phyloP scores from a whole-genome alignment of 257 asterid genomes.

The Solanum tacnaense region DNA sequence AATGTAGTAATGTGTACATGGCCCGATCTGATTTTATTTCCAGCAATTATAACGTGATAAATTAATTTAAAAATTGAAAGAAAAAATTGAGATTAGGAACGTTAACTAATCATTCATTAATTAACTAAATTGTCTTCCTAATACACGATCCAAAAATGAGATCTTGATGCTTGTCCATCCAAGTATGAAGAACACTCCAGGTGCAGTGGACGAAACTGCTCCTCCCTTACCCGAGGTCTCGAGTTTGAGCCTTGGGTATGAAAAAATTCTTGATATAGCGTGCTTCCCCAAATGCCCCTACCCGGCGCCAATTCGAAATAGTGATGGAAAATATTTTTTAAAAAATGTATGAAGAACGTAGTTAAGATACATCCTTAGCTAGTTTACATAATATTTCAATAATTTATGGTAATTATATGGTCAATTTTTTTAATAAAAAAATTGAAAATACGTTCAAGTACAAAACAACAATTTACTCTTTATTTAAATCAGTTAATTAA shows the following conservation, averaged over 20 bases:
- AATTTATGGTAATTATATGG: not conserved
- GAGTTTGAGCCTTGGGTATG: no score
- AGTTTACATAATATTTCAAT: not conserved
- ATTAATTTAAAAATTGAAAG: not conserved
- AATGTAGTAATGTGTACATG: not conserved
- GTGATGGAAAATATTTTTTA: no score
- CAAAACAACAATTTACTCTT: not conserved
- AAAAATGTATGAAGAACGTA: not conserved
- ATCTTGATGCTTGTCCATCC: not conserved
- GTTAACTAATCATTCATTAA: not conserved
- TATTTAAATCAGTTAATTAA: not conserved
- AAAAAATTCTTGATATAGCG: accelerated
- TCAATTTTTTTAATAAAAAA: not conserved
- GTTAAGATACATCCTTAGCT: not conserved
- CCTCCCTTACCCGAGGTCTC: no score
- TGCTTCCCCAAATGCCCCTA: not conserved
- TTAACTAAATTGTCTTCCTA: not conserved
- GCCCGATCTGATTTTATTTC: not conserved
- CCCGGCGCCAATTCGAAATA: no score
- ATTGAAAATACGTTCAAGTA: not conserved
- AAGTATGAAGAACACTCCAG: not conserved
- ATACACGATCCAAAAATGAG: not conserved
- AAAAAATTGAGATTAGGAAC: not conserved
- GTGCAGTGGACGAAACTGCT: no score
- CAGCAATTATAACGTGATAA: not conserved